Conservation (phyloP, 257 asterid species). For the Asclepias syriaca region DNA sequence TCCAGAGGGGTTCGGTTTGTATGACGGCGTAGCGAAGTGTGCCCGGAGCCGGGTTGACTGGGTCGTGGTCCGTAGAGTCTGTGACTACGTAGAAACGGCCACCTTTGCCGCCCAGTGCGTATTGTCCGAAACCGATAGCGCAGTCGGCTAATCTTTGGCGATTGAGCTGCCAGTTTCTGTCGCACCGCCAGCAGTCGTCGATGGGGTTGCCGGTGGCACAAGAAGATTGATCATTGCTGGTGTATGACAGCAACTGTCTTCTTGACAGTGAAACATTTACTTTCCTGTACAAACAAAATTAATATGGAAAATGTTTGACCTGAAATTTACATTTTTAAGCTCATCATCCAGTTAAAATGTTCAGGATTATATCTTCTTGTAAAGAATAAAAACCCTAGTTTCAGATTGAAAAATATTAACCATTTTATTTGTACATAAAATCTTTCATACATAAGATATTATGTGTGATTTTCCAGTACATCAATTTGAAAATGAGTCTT, state of each 20-base stretch:
- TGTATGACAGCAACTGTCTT: constrained; percentile 47
- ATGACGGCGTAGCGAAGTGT: constrained; percentile 65
- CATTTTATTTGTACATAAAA: too few species aligned
- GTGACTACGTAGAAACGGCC: constrained; percentile 69
- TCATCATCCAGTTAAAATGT: neutral
- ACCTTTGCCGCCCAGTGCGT: constrained; percentile 69
- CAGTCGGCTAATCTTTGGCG: constrained; percentile 71
- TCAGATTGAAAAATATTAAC: too few species aligned
- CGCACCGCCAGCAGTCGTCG: constrained; percentile 83
- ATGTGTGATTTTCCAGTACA: neutral
- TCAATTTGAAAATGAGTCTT: neutral
- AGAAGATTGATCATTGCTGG: constrained; percentile 30
- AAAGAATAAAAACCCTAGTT: neutral
- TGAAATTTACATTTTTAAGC: neutral
- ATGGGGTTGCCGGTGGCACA: constrained; percentile 67
- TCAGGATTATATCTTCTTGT: neutral
- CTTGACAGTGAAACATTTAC: constrained; percentile 52
- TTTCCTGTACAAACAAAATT: constrained; percentile 22
- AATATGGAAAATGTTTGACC: too few species aligned
- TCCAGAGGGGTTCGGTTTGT: constrained; percentile 72
- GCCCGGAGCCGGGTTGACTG: constrained; percentile 56
- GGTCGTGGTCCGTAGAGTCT: constrained; percentile 58
- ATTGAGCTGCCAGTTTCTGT: constrained; percentile 57
- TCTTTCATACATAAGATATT: too few species aligned
- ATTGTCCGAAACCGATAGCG: constrained; percentile 65